Percentiles rank a stretch among this genome's conserved stretches.
These are phyloP conservation scores for Crucihimalaya himalaica DNA, from an alignment of 345 rosid species.

Conservation along the genomic window DNA sequence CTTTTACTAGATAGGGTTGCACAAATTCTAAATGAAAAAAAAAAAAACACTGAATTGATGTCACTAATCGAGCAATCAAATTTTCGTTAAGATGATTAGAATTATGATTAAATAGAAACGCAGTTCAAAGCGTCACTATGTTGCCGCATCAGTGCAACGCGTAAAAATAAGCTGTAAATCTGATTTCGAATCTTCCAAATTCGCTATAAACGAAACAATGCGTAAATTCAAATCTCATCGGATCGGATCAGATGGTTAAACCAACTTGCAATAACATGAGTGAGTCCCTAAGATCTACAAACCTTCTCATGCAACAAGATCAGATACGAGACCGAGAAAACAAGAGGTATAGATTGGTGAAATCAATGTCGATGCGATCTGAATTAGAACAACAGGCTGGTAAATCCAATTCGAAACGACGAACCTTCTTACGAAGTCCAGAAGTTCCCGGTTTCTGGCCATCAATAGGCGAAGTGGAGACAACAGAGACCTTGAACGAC, in stretches of 20 bases:
- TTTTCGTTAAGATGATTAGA: no score
- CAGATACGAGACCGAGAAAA: no score
- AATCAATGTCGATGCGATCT: background rate
- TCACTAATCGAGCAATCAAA: no score
- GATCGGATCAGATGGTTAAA: background rate
- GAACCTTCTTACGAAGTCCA: slow-evolving; percentile 98
- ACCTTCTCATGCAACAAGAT: no score
- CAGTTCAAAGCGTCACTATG: background rate
- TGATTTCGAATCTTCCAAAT: background rate
- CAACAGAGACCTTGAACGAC: slow-evolving; percentile 59
- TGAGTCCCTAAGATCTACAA: background rate
- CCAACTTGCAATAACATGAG: background rate
- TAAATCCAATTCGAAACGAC: background rate
- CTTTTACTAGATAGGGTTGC: no score
- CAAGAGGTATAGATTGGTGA: no score
- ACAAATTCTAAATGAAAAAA: no score
- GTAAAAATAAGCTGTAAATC: background rate
- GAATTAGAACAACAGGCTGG: background rate
- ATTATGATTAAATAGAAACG: background rate
- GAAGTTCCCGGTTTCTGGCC: slow-evolving; percentile 98
- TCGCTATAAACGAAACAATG: background rate
- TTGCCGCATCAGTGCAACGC: background rate
- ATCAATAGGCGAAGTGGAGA: slow-evolving; percentile 61
- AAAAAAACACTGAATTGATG: no score
- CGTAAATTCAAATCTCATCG: background rate